Conservation (phyloP, 495 filamentous ascomycete genomes). For the Barbatosphaeria neglecta region DNA sequence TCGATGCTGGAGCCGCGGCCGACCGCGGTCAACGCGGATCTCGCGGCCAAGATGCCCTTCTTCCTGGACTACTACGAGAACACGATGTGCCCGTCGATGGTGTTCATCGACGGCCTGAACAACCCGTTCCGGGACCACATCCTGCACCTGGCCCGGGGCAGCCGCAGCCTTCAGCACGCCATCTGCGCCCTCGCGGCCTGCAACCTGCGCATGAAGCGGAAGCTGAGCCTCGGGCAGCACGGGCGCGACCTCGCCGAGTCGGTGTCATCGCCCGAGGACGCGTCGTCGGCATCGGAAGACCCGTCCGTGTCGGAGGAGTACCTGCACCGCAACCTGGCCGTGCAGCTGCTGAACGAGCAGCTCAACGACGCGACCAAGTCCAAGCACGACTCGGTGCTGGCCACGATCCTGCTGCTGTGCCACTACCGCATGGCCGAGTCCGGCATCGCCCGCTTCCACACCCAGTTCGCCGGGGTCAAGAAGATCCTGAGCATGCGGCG, state of each 20-base stretch:
- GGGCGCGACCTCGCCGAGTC: constrained; percentile 24
- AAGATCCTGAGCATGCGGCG: constrained; percentile 77
- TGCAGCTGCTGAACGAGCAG: constrained; percentile 72
- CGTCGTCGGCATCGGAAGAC: constrained; percentile 32
- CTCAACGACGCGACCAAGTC: constrained; percentile 62
- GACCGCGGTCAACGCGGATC: constrained; percentile 30
- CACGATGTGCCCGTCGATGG: constrained; percentile 80
- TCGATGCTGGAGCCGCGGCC: constrained; percentile 16
- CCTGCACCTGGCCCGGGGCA: constrained; percentile 63
- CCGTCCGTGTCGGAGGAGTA: constrained; percentile 60
- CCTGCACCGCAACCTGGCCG: constrained; percentile 68
- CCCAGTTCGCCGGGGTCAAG: constrained; percentile 88
- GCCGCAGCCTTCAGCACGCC: constrained; percentile 77
- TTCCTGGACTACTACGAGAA: constrained; percentile 74
- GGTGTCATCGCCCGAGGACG: constrained; percentile 22
- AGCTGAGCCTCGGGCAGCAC: constrained; percentile 40
- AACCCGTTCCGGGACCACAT: constrained; percentile 83
- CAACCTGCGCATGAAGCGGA: constrained; percentile 58
- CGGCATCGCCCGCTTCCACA: constrained; percentile 82
- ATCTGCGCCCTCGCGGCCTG: constrained; percentile 83
- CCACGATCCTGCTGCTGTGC: constrained; percentile 77
- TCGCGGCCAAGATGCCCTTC: constrained; percentile 46
- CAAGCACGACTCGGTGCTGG: constrained; percentile 76
- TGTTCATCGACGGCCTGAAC: constrained; percentile 74
- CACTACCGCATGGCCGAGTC: constrained; percentile 91